phyloP scores from a whole-genome alignment of 345 rosid species.

The Aquilaria yunnanensis region DNA sequence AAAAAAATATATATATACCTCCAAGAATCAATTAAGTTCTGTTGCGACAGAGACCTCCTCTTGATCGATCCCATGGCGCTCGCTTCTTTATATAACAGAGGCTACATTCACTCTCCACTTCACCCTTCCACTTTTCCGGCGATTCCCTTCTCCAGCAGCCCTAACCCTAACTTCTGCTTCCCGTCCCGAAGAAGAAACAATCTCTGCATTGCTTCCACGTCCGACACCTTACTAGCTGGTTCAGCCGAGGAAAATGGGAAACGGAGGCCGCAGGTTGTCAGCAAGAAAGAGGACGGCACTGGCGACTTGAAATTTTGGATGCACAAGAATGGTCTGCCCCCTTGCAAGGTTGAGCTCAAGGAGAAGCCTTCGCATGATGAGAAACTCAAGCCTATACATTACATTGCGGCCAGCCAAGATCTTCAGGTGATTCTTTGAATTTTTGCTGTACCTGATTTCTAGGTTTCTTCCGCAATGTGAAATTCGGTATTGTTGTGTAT shows the following conservation, averaged over 20 bases:
- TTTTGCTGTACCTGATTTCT: background rate
- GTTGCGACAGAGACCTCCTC: too few species aligned
- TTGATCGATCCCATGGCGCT: conserved; percentile 23
- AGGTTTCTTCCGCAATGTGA: conserved; percentile 2
- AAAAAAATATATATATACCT: too few species aligned
- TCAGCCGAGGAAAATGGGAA: conserved; percentile 41
- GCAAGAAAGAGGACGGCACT: conserved; percentile 42
- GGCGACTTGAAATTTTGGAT: conserved; percentile 86
- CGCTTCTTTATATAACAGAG: conserved; percentile 26
- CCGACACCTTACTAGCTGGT: conserved; percentile 59
- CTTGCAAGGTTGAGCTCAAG: conserved; percentile 73
- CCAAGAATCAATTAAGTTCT: too few species aligned
- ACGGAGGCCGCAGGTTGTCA: conserved; percentile 22
- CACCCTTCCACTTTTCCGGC: conserved; percentile 23
- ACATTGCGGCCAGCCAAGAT: conserved; percentile 87
- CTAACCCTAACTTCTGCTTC: conserved; percentile 19
- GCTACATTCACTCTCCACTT: conserved; percentile 36
- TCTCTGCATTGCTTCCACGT: conserved; percentile 41
- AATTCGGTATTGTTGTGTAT: conserved; percentile 4
- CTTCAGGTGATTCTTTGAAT: conserved; percentile 46
- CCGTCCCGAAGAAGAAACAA: conserved; percentile 25
- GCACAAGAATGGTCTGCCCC: conserved; percentile 87
- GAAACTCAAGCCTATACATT: conserved; percentile 69
- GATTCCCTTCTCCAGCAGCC: conserved; percentile 21
- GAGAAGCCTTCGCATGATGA: conserved; percentile 68